phyloP scores from a whole-genome alignment of 495 filamentous ascomycete species.

The Penicillium maclennaniae region DNA sequence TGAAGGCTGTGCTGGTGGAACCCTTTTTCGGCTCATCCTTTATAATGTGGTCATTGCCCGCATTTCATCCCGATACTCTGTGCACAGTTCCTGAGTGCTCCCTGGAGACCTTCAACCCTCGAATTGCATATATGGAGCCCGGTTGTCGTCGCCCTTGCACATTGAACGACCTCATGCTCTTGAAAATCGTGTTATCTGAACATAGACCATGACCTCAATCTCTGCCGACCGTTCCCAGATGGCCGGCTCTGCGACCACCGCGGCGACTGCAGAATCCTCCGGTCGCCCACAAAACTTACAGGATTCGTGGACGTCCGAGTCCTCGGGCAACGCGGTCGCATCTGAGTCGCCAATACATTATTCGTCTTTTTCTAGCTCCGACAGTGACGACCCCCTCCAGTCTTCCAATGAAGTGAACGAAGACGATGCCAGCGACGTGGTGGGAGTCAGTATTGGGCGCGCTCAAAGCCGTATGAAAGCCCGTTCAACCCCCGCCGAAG shows the following conservation, averaged over 20 bases:
- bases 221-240: slow-evolving; percentile 6
- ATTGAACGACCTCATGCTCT: slow-evolving; percentile 10
- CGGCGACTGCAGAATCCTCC: not conserved
- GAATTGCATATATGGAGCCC: slow-evolving; percentile 7
- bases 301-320: slow-evolving; percentile 19
- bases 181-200: not conserved
- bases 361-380: slow-evolving; percentile 34
- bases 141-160: slow-evolving; percentile 4
- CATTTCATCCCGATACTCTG: not conserved
- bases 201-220: slow-evolving; percentile 7
- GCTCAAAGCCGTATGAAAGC: slow-evolving; percentile 68
- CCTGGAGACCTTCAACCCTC: not conserved
- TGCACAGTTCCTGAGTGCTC: slow-evolving; percentile 3
- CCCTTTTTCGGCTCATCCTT: slow-evolving; percentile 16
- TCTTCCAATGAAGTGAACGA: slow-evolving; percentile 25
- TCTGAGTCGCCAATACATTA: slow-evolving; percentile 26
- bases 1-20: slow-evolving; percentile 40
- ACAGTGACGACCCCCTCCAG: slow-evolving; percentile 32
- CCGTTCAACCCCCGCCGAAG: slow-evolving; percentile 66
- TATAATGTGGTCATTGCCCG: not conserved
- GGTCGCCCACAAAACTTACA: slow-evolving; percentile 5
- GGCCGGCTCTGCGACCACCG: not conserved
- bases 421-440: slow-evolving; percentile 56
- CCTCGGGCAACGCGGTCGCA: slow-evolving; percentile 16
- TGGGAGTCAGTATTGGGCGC: slow-evolving; percentile 74